These are phyloP conservation scores for Nemania sp. DNA, from an alignment of 2,329 filamentous ascomycete genomes.

Conservation along the genomic window DNA sequence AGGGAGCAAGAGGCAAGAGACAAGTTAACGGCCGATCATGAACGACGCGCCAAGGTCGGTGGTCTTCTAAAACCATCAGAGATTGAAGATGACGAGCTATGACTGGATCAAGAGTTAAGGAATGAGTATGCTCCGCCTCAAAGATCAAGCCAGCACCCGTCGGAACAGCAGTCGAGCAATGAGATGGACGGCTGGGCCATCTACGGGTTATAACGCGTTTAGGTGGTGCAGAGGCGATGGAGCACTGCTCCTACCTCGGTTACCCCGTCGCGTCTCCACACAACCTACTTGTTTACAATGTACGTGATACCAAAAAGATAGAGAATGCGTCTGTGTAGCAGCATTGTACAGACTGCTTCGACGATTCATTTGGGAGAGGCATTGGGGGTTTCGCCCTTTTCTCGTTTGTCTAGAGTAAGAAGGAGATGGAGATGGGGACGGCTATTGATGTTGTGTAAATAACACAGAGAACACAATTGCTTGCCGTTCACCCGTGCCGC, in stretches of 20 bases:
- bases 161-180: slow-evolving; percentile 38
- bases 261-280: slow-evolving; percentile 34
- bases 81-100: slow-evolving; percentile 89
- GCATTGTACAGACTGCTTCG: slow-evolving; percentile 30
- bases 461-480: slow-evolving; percentile 17
- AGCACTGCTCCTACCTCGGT: slow-evolving; percentile 31
- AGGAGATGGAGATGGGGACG: slow-evolving; percentile 18
- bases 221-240: slow-evolving; percentile 21
- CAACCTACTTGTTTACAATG: slow-evolving; percentile 42
- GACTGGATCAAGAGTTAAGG: slow-evolving; percentile 79
- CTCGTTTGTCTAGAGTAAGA: slow-evolving; percentile 38
- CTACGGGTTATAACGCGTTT: slow-evolving; percentile 54
- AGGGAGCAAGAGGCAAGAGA: slow-evolving; percentile 91
- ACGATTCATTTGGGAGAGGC: slow-evolving; percentile 31
- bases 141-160: slow-evolving; percentile 47
- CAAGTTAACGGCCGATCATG: slow-evolving; percentile 87
- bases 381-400: slow-evolving; percentile 30
- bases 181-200: slow-evolving; percentile 52
- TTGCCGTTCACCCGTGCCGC: slow-evolving; percentile 9
- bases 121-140: slow-evolving; percentile 66
- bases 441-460: slow-evolving; percentile 26
- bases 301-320: slow-evolving; percentile 45
- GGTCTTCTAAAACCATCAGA: slow-evolving; percentile 98
- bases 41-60: slow-evolving; percentile 93
- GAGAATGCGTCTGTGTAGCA: slow-evolving; percentile 34